A percentile compares a stretch with the other conserved stretches of the same genome.
Conservation (phyloP, 1,139 yeast species). For the Candida dubliniensis region DNA sequence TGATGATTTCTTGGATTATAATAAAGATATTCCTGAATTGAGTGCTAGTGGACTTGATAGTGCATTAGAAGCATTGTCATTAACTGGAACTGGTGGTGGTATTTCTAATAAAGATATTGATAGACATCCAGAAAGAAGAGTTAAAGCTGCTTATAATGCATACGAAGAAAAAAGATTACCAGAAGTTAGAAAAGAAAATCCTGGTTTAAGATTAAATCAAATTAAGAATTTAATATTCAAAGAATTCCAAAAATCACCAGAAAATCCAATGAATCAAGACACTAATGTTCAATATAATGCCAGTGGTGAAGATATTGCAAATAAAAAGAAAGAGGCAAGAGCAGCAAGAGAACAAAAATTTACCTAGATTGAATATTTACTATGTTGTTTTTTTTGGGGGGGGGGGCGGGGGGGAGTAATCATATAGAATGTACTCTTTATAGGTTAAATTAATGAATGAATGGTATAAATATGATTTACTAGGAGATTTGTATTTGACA, state of each 20-base stretch:
- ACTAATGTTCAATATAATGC: conserved; percentile 68
- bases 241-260: conserved; percentile 79
- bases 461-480: not conserved
- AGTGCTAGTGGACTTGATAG: conserved; percentile 75
- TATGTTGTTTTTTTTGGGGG: too few relatives aligned
- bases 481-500: too few relatives aligned
- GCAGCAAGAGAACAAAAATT: conserved; percentile 46
- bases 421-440: not conserved
- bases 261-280: conserved; percentile 83
- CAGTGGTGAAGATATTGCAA: conserved; percentile 50
- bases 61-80: conserved; percentile 74
- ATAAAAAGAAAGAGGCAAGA: conserved; percentile 52
- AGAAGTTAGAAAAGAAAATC: conserved; percentile 70
- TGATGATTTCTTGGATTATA: conserved; percentile 59
- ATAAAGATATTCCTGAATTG: conserved; percentile 51
- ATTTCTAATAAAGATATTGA: conserved; percentile 65
- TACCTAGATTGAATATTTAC: conserved; percentile 17
- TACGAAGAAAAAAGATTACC: conserved; percentile 74
- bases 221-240: conserved; percentile 70
- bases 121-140: conserved; percentile 87
- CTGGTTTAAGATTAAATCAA: conserved; percentile 80
- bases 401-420: too few relatives aligned
- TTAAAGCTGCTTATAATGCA: conserved; percentile 76
- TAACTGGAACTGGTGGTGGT: conserved; percentile 58
- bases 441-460: too few relatives aligned